Base-by-base conservation (phyloP, 345 rosid species). In the Salix exigua region DNA sequence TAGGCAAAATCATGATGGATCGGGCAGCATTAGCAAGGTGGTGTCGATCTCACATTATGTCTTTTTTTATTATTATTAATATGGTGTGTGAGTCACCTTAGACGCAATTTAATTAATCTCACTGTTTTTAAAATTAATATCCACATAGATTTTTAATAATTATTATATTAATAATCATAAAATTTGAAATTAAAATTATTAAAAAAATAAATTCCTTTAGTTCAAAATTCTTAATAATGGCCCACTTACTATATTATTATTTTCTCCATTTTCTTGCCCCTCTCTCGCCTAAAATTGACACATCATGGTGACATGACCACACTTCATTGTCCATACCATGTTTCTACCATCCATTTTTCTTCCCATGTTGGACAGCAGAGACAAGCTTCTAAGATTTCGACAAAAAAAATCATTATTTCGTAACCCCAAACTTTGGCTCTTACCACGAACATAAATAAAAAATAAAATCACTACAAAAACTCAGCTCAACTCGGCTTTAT, bases 101-200 rank as follows among this genome's bases (percentile, higher is more conserved):
- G 0, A 31, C 4, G 33, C 0, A 31, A 4, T 4, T 33, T 33
- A 1, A 33, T 33, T 33, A 33, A 33, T 33, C 0, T 0, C 0
- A 0, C 0, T 4, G 1, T 4, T 33, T 0, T 3, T 33, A 4
- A 33, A 33, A 33, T 33, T 33, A 33, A 5, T 33, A 0, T 4
- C 0, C 5, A 33, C 5, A 0, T 33, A 33, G 5, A 4, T 33
- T 5, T 33, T 5, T 33, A 33, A 33, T 4, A 5, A 33, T 0
- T 33, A 5, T 33, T 4, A 5, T 33, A 33, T 33, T 4, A 33
- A 5, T 0, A 33, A 0, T 0, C 0, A 33, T 6, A 33, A 4
- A 0, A 4, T 4, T 33, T 1, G 6, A 33, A 33, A 4, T 33
- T 33, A 4, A 31, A 0, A 30, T 30, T 30, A 30, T 30, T 30